Evolutionary conservation across 192 early-diverging fungal species (phyloP), one percentile per base, ranked within the genome.

Genomic region (Pilaira anomala): DNA sequence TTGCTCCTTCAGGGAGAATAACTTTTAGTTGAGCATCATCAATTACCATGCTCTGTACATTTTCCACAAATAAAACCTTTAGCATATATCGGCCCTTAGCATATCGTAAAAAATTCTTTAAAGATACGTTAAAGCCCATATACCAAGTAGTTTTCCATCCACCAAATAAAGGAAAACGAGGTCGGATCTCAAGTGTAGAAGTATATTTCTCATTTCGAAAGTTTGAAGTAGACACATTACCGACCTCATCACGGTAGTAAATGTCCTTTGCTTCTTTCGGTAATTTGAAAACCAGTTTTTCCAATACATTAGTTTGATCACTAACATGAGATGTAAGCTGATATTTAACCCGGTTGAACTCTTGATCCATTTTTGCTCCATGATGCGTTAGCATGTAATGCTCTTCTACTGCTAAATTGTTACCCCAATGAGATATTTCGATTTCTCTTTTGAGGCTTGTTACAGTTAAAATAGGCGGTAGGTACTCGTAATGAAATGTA

Each of bases 121-220:
- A 62, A 16, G 94, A 88, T n/a, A 87, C 78, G 44, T 89, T 88
- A 78, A 94, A 99, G 2, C 93, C 94, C 65, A 92, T 86, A 69
- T 88, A 88, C 93, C 92, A 99, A 19, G 88, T 91, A 64, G 94
- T 97, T 65, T 87, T 90, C 96, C 96, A 98, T 16, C 93, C 92
- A 53, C 97, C 97, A 71, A 89, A 90, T 1, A 99, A 50, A 24
- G 96, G 97, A 75, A 90, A 99, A 28, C 97, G 85, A 22, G 96
- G 93, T 30, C 73, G 73, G 13, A 98, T 74, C 48, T 88, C 83
- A 65, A 99, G 73, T 16, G 88, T 65, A 14, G 87, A 78, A 16
- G 67, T 60, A 21, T 74, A 64, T 1, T 59, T 51, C 16, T 82
- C 85, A 29, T 80, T 55, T 48, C 76, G 66, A 55, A 87, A 66